Base-by-base conservation (phyloP, 202 grass and related monocot species). In the Zizania palustris region DNA sequence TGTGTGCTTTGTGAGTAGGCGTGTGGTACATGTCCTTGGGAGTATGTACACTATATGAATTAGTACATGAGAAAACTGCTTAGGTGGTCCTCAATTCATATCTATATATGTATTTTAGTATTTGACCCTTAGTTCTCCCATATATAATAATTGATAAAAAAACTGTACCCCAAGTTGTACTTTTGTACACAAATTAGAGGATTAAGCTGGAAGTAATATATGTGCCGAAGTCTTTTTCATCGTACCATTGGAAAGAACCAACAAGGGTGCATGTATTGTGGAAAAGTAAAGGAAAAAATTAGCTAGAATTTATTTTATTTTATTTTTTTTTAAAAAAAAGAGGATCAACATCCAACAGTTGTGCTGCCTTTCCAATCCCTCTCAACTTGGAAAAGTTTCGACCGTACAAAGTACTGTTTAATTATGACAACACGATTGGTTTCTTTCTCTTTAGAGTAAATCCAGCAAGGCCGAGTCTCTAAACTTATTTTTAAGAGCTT, bases 181-280 rank as follows among this genome's bases (percentile, higher is more conserved):
- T 55, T 20, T 39, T 39, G 7, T 49, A 53, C 33, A 19, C 15
- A 7, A 18, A 15, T 36, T 9, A 60, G 33, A 65, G n/a, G 57
- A 65, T 84, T 22, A 64, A 64, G 5, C 35, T 28, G 1, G 0
- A 63, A 76, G 34, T 28, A 45, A 51, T 28, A 9, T 34, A 51
- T 28, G 6, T 34, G 45, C 1, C 12, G 5, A 39, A 28, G 42
- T 72, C 35, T 16, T 66, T 77, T 73, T 60, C 60, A 53, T 60
- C 19, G 59, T 66, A 77, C 51, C 18, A 49, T 46, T 65, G 60
- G 33, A 66, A 45, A 16, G 15, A 50, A 77, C 66, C 41, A 73
- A 48, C 53, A 50, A 72, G 21, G 78, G 21, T 21, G 38, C 73
- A 11, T 64, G 51, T 86, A 77, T 71, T 71, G 11, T 16, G 79